Conservation (phyloP, 257 asterid genomes). For the Anisodus acutangulus region DNA sequence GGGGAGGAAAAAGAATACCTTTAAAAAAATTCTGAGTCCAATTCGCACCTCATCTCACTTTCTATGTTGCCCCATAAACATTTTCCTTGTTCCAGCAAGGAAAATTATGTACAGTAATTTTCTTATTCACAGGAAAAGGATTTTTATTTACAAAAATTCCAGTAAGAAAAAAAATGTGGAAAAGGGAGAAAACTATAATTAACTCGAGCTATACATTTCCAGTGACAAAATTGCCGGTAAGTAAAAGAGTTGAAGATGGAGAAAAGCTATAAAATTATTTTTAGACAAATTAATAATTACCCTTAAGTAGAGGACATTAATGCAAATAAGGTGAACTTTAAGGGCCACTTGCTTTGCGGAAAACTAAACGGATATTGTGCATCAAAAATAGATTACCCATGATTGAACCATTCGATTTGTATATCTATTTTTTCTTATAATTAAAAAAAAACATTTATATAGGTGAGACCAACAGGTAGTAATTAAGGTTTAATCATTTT, state of each 20-base stretch:
- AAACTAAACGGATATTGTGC: neutral
- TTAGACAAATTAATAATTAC: neutral
- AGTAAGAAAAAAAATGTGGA: no score
- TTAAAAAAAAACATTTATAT: no score
- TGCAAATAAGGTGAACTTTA: neutral
- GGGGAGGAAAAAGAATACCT: neutral
- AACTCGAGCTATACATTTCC: neutral
- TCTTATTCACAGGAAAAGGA: no score
- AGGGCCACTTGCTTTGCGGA: neutral
- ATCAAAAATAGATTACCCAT: neutral
- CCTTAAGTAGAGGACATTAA: neutral
- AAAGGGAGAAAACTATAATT: no score
- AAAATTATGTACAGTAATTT: no score
- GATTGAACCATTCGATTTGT: neutral
- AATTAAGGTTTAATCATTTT: no score
- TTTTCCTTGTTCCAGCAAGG: no score
- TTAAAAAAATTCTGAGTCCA: neutral
- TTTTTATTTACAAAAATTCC: no score
- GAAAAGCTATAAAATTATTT: neutral
- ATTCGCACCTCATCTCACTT: neutral
- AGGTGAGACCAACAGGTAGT: no score
- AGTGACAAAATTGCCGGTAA: neutral
- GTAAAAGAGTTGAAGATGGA: neutral
- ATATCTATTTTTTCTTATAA: no score
- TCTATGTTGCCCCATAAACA: no score